Evolutionary conservation across 345 rosid species (phyloP).

Genomic region (Clarkia xantiana): DNA sequence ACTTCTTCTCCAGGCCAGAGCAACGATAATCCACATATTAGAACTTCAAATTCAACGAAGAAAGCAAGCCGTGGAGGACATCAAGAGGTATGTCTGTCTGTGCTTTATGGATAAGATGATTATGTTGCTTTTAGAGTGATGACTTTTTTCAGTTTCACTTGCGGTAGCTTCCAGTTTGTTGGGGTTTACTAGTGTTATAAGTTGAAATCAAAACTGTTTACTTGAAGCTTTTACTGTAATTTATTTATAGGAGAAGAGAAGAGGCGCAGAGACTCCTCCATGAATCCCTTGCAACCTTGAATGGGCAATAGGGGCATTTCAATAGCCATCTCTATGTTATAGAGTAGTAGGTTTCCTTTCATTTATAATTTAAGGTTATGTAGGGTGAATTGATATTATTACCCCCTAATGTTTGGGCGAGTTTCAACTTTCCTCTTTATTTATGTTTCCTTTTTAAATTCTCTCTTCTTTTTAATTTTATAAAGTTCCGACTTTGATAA

Average conservation of each 20-base stretch:
- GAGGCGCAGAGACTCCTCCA: constrained; percentile 59
- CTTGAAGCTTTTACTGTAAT: constrained; percentile 8
- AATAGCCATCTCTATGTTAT: no score
- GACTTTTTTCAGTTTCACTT: background rate
- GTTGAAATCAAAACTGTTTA: background rate
- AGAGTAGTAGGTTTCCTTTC: no score
- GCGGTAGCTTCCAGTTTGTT: background rate
- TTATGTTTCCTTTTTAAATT: no score
- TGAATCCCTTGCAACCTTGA: constrained; percentile 62
- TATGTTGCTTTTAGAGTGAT: background rate
- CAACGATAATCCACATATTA: constrained; percentile 76
- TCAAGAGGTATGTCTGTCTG: constrained; percentile 51
- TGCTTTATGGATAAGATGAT: background rate
- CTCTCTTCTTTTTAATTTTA: no score
- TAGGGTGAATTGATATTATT: no score
- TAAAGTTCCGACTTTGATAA: no score
- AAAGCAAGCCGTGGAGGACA: constrained; percentile 87
- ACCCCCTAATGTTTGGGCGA: no score
- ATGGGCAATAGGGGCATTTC: constrained; percentile 19
- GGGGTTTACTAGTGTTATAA: background rate
- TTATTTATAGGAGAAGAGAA: constrained; percentile 60
- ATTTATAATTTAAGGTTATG: no score
- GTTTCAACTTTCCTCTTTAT: no score
- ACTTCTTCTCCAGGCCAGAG: constrained; percentile 48
- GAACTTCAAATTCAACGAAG: constrained; percentile 78